Percentiles rank a stretch among this genome's conserved stretches.
These are phyloP conservation scores for Fragaria ananassa DNA, from an alignment of 306 rosid species.

Conservation along the genomic window DNA sequence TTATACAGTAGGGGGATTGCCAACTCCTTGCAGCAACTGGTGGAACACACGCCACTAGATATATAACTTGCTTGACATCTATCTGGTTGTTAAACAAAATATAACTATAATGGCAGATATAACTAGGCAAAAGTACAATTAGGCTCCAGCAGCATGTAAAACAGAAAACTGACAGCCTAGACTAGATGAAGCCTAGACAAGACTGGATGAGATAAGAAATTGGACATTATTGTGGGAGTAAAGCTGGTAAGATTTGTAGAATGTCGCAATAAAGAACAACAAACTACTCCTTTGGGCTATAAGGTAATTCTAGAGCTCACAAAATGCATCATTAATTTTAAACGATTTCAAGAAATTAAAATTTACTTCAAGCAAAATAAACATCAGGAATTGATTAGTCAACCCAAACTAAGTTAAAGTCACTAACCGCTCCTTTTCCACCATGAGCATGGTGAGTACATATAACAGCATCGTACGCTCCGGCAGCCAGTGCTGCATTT, in stretches of 20 bases:
- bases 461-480: conserved; percentile 86
- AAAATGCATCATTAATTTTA: neutral
- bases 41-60: neutral
- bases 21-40: neutral
- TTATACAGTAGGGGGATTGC: neutral
- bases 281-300: neutral
- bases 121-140: neutral
- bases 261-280: neutral
- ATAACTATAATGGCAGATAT: neutral
- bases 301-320: neutral
- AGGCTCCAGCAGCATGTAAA: conserved; percentile 2
- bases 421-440: conserved; percentile 95
- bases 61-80: neutral
- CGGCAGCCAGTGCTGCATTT: conserved; percentile 72
- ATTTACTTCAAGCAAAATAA: neutral
- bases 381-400: neutral
- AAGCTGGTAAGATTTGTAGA: neutral
- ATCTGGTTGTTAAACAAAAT: neutral
- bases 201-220: conserved; percentile 1
- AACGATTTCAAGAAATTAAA: neutral
- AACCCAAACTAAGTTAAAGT: neutral
- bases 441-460: conserved; percentile 97
- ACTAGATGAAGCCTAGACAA: neutral
- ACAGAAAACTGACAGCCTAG: neutral
- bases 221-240: conserved; percentile 1